phyloP scores from a whole-genome alignment of 2,329 filamentous ascomycete species.

The Trichoderma polysporum region DNA sequence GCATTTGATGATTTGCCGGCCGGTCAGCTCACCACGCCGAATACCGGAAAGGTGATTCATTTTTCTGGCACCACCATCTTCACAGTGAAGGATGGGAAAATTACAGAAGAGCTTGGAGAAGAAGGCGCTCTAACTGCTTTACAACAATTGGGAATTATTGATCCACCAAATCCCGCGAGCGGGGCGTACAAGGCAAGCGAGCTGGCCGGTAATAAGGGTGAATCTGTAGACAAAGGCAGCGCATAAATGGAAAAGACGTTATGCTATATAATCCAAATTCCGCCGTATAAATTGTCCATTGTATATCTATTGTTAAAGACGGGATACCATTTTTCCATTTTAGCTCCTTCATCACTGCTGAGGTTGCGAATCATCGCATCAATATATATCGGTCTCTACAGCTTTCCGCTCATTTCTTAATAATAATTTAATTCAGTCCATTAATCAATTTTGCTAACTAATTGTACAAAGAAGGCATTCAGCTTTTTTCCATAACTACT shows the following conservation, averaged over 20 bases:
- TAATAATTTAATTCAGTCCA: too few species aligned
- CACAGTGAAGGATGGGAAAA: neutral
- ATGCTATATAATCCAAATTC: too few species aligned
- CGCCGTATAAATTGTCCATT: too few species aligned
- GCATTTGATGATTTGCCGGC: neutral
- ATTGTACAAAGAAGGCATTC: too few species aligned
- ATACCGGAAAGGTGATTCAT: neutral
- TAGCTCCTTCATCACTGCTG: too few species aligned
- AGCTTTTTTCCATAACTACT: neutral
- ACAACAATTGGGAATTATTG: neutral
- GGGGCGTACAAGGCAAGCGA: neutral
- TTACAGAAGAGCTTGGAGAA: neutral
- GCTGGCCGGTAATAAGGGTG: neutral
- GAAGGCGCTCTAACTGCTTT: neutral
- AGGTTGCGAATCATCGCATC: too few species aligned
- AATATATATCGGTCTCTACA: too few species aligned
- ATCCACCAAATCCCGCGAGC: neutral
- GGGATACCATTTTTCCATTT: too few species aligned
- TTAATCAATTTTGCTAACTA: neutral
- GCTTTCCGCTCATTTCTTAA: too few species aligned
- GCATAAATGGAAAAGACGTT: neutral
- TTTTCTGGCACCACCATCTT: neutral
- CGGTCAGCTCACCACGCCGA: neutral
- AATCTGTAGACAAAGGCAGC: neutral
- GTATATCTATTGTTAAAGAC: too few species aligned